phyloP scores from a whole-genome alignment of 305 asterid species.

The Fraxinus nigra region DNA sequence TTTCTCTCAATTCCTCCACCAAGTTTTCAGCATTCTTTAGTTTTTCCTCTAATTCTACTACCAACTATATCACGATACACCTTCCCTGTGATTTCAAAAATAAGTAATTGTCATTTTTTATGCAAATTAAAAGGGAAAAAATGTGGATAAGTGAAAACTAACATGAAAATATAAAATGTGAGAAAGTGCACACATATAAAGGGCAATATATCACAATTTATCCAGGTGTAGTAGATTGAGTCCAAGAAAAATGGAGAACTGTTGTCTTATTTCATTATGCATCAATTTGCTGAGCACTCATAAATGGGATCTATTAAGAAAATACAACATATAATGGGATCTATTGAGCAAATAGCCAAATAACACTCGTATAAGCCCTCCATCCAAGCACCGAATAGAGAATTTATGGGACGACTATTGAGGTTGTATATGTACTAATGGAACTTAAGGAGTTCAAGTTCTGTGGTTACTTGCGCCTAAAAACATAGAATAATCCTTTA shows the following conservation, averaged over 20 bases:
- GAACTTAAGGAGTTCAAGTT: not conserved
- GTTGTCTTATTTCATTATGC: not conserved
- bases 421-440: not conserved
- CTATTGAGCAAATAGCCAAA: not conserved
- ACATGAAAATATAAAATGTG: not conserved
- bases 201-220: not conserved
- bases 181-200: no score
- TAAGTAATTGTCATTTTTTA: slow-evolving; percentile 4
- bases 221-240: not conserved
- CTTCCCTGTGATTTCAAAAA: slow-evolving; percentile 18
- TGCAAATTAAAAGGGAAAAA: not conserved
- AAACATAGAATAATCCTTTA: not conserved
- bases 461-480: not conserved
- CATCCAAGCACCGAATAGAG: not conserved
- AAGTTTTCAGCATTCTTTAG: no score
- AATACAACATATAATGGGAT: not conserved
- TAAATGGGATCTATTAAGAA: not conserved
- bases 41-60: no score
- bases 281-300: not conserved
- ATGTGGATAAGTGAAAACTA: not conserved
- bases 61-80: no score
- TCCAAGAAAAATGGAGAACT: not conserved
- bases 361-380: not conserved
- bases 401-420: not conserved
- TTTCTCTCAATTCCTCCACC: no score